A percentile compares a stretch with the other conserved stretches of the same genome.
Evolutionary conservation across 768 basidiomycete genomes (phyloP).

Genomic region (Mycena latifolia): DNA sequence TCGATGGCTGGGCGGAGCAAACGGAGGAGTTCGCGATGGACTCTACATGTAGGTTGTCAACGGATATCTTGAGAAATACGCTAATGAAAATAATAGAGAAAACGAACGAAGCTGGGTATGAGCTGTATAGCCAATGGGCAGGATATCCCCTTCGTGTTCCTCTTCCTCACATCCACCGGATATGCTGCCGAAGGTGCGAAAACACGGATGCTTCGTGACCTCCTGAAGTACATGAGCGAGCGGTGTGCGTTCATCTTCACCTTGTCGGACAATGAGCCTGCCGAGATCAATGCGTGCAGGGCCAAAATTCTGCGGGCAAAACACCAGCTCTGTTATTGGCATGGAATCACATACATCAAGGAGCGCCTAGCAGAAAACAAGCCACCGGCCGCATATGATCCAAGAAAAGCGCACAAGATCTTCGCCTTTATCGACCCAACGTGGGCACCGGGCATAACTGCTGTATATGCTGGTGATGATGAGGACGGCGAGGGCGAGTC

Average conservation of each 20-base stretch:
- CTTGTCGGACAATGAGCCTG: slow-evolving; percentile 43
- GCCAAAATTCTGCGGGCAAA: slow-evolving; percentile 37
- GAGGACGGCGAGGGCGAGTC: not conserved
- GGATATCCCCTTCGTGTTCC: slow-evolving; percentile 32
- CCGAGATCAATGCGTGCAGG: slow-evolving; percentile 44
- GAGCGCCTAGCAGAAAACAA: slow-evolving; percentile 37
- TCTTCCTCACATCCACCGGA: slow-evolving; percentile 28
- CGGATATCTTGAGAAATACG: not conserved
- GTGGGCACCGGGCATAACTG: slow-evolving; percentile 37
- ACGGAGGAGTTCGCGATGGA: slow-evolving; percentile 37
- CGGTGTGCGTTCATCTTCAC: slow-evolving; percentile 35
- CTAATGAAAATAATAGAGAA: slow-evolving; percentile 28
- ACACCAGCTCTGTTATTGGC: slow-evolving; percentile 50
- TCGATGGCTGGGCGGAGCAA: slow-evolving; percentile 17
- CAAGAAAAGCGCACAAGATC: slow-evolving; percentile 22
- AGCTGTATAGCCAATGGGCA: slow-evolving; percentile 40
- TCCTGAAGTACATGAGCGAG: not conserved
- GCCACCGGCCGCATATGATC: no score
- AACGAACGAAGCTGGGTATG: not conserved
- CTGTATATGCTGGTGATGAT: slow-evolving; percentile 26
- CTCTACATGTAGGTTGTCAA: slow-evolving; percentile 32
- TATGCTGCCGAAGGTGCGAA: not conserved
- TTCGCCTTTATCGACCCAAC: slow-evolving; percentile 42
- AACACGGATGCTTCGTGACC: not conserved
- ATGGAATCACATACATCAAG: slow-evolving; percentile 41